Evolutionary conservation across 257 asterid genomes (phyloP).

Genomic region (Coffea eugenioides): DNA sequence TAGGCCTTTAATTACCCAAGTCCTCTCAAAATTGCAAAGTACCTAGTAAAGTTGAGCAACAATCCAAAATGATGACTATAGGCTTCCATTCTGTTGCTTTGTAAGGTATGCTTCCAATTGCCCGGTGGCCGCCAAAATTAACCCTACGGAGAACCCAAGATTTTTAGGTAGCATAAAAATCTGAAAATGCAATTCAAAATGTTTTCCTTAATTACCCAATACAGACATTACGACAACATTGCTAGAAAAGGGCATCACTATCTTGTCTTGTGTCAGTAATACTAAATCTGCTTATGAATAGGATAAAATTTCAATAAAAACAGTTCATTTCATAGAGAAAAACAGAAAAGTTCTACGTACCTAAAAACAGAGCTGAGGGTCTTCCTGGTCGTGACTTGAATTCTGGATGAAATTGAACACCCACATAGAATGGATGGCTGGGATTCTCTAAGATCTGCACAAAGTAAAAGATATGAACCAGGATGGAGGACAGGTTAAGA

Average conservation of each 20-base stretch:
- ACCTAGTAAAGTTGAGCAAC: neutral
- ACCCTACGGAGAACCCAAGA: constrained; percentile 21
- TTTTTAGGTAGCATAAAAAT: neutral
- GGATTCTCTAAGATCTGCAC: constrained; percentile 70
- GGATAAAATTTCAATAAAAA: neutral
- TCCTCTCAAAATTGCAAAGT: neutral
- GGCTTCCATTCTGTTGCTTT: constrained; percentile 33
- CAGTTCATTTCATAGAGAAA: neutral
- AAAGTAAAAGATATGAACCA: neutral
- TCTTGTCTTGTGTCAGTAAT: neutral
- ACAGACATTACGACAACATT: too few relatives aligned
- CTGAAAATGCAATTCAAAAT: neutral
- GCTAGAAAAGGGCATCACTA: neutral
- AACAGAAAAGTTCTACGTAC: constrained; percentile 32
- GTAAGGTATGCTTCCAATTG: constrained; percentile 30
- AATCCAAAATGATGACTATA: constrained; percentile 9
- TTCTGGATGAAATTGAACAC: constrained; percentile 96
- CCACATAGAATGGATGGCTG: constrained; percentile 78
- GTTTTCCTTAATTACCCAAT: neutral
- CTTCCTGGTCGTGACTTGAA: constrained; percentile 89
- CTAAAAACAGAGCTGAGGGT: constrained; percentile 76
- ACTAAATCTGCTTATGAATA: too few relatives aligned
- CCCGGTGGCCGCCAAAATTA: constrained; percentile 36
- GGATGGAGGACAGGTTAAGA: neutral
- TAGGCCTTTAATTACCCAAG: neutral